Percentiles rank a stretch among this genome's conserved stretches.
These are phyloP conservation scores for Cryptosporidium ubiquitum DNA, from an alignment of 169 alveolate genomes.

Conservation along the genomic window DNA sequence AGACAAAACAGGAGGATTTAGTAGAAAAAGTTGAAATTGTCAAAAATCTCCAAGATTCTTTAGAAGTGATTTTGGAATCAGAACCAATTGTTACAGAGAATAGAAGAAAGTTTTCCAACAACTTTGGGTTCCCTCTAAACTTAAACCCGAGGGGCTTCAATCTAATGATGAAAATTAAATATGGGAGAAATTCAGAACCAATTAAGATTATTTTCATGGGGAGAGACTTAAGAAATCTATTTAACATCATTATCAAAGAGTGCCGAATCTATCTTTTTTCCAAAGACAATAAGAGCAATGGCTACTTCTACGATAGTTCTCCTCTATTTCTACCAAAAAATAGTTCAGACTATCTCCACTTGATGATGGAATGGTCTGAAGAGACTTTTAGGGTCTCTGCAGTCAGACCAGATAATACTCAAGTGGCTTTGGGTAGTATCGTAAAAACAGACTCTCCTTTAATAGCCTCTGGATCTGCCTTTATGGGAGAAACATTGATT, in stretches of 20 bases:
- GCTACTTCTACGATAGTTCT: conserved; percentile 38
- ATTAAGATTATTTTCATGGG: conserved; percentile 20
- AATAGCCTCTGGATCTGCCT: conserved; percentile 42
- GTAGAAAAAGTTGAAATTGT: background rate
- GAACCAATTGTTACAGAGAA: background rate
- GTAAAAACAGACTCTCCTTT: conserved; percentile 50
- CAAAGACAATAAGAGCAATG: background rate
- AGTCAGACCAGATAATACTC: background rate
- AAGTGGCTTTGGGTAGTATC: conserved; percentile 8
- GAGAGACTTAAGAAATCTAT: conserved; percentile 10
- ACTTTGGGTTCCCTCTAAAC: conserved; percentile 27
- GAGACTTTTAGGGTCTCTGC: conserved; percentile 1
- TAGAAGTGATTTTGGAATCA: background rate
- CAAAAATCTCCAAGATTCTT: background rate
- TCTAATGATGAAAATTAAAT: conserved; percentile 1
- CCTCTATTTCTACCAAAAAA: conserved; percentile 36
- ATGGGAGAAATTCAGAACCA: background rate
- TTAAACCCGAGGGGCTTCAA: conserved; percentile 31
- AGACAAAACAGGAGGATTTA: background rate
- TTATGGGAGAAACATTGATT: background rate
- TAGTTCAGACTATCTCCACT: background rate
- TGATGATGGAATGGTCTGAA: conserved; percentile 40
- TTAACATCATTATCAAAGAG: conserved; percentile 22
- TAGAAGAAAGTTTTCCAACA: background rate
- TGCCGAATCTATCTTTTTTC: conserved; percentile 19